Evolutionary conservation across 2,329 filamentous ascomycete species (phyloP), one percentile per base, ranked within the genome.

Genomic region (Thermoascus crustaceus): DNA sequence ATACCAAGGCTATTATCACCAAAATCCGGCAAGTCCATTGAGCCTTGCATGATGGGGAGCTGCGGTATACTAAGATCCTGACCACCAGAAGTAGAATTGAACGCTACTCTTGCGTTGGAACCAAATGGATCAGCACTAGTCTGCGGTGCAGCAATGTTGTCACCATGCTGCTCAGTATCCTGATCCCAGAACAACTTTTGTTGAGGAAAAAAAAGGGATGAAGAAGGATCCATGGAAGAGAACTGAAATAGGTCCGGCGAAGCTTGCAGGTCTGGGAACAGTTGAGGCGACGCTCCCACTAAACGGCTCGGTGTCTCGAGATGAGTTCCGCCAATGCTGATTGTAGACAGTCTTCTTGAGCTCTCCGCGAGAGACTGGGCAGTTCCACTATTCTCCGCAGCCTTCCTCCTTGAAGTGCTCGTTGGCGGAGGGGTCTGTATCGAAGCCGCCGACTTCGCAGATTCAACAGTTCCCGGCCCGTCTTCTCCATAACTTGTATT

Each of bases 341-440:
- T 49, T 2, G 37, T 39, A n/a, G 47, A 49, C 20, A 40, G 22
- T 32, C 44, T 49, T 39, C 45, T 36, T 30, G 33, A 31, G 38
- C 23, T 36, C 7, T 30, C 33, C 24, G 32, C 17, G 14, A 24
- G 33, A 3, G 23, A 21, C 16, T 39, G 47, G 3, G 45, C 43
- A 16, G 46, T 35, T 25, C 45, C 47, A 16, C 34, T 43, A 13
- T 49, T 40, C 42, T 54, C 55, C 10, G 50, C 60, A 44, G 60
- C 53, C 41, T 63, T 65, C 43, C 71, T 67, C 49, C 68, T 66
- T 4, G 68, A 72, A 11, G 72, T 73, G 54, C 75, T 67, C 17
- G 74, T 78, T 2, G 75, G 75, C 32, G 75, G 75, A 21, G 75
- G 75, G 8, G 75, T 79, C 55, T 78, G 75, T 64, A 78, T 76